Evolutionary conservation across 208 protist genomes (phyloP), one percentile per base, ranked within the genome.

Genomic region (Trypanosoma avium): DNA sequence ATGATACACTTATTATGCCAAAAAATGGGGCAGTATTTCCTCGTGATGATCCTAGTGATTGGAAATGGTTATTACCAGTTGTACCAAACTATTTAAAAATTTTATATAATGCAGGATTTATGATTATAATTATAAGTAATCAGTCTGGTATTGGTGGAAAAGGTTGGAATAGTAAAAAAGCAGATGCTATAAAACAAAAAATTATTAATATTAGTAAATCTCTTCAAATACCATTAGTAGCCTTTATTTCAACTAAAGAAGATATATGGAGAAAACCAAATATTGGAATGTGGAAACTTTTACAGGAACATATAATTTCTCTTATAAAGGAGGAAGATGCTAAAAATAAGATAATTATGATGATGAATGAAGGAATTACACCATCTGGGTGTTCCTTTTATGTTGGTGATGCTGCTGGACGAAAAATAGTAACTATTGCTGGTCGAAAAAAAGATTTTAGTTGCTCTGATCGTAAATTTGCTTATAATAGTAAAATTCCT

Each of bases 91-190:
- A 79, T 55, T 63, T 98, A 9, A 77, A 61, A 19, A 35, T 74
- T 13, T 61, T 93, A 10, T 54, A 86, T 53, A 47, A 81, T 15
- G 52, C 72, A 27, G 90, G 91, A 3, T 94, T 90, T 46, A 66
- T 94, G 36, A 38, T 98, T 2, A 85, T 95, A 2, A 74, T 98
- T 17, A 83, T 98, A 61, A 97, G 90, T 29, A 98, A 98, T 55
- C 95, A 98, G 77, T 67, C 73, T 48, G 92, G 90, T 27, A 93
- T 98, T 33, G 68, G 55, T 19, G 82, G 70, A 22, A 83, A 81
- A 48, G 55, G 55, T 13, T 86, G 79, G 80, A 83, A 89, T 54
- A 59, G 55, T 7, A 72, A 70, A 35, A 90, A 89, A 48, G 84
- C 84, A 9, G 70, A 77, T 2, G 73, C 75, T 7, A 50, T 92